phyloP scores from a whole-genome alignment of 805 yeast genomes.

The Candida tibetensis region DNA sequence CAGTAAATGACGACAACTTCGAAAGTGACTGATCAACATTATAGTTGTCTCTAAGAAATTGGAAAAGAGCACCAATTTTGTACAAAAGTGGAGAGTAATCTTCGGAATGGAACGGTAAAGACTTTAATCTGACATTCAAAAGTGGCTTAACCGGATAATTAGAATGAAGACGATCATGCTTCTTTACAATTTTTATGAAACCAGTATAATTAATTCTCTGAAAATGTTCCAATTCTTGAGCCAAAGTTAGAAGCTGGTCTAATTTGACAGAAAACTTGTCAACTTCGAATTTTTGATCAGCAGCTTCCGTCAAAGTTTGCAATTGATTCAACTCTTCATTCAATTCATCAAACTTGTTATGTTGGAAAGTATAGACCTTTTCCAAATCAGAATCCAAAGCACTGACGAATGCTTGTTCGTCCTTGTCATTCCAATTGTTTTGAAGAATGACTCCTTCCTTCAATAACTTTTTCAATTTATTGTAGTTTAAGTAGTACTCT shows the following conservation, averaged over 20 bases:
- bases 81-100: conserved; percentile 89
- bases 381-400: conserved; percentile 68
- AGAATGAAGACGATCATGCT: conserved; percentile 89
- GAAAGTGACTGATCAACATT: conserved; percentile 48
- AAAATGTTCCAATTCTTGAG: conserved; percentile 86
- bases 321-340: conserved; percentile 60
- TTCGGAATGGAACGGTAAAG: conserved; percentile 89
- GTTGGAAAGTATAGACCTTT: conserved; percentile 73
- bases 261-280: conserved; percentile 60
- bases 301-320: conserved; percentile 53
- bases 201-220: conserved; percentile 93
- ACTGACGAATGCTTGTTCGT: conserved; percentile 66
- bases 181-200: conserved; percentile 88
- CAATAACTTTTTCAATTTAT: conserved; percentile 58
- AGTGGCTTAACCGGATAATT: conserved; percentile 87
- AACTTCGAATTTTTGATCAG: conserved; percentile 49
- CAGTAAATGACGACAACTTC: conserved; percentile 48
- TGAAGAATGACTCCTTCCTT: conserved; percentile 60
- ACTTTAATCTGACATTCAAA: conserved; percentile 80
- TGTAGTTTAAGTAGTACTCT: conserved; percentile 65
- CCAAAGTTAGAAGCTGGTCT: conserved; percentile 69
- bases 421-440: conserved; percentile 62
- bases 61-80: conserved; percentile 77
- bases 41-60: conserved; percentile 74
- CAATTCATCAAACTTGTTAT: conserved; percentile 63